Evolutionary conservation across 169 alveolate genomes (phyloP), one percentile per base, ranked within the genome.

Genomic region (Cryptosporidium canis): DNA sequence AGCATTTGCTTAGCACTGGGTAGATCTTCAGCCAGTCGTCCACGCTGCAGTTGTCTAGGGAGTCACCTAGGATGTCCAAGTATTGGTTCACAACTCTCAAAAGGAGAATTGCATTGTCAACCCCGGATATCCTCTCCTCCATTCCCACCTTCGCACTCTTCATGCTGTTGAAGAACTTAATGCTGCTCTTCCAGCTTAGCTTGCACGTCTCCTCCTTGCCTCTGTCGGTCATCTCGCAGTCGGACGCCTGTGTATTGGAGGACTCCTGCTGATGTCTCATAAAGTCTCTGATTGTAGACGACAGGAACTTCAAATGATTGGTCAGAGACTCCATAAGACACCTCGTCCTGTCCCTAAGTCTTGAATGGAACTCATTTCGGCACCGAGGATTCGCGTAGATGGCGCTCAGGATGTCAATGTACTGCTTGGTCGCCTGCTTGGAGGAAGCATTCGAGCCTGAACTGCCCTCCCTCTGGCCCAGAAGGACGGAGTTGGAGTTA

Each of bases 71-170:
- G 11, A 77, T 61, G 29, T 77, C 87, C 77, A 77, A 39, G 29
- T 77, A 77, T 24, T 77, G 87, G 47, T 77, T 77, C 9, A 58
- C 72, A n/a, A 77, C 45, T 44, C 87, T 77, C 5, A 77, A 44
- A 12, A 77, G 31, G 2, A 77, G 41, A 12, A 77, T 61, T 56
- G 87, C 71, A 44, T 77, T 61, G 29, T 77, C 87, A 31, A 77
- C 48, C 3, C 87, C 87, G 27, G 77, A 58, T 4, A 70, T 0
- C 45, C 4, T 70, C 33, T 45, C 56, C 18, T 70, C 64, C 5
- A 1, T 48, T 16, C 33, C n/a, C 2, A 12, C 43, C 12, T 68
- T 35, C 9, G 29, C 11, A 6, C 66, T 45, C 18, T 53, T 58
- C 35, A 39, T 21, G 37, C 31, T 77, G n/a, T 58, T 77, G 18